A percentile compares a stretch with the other conserved stretches of the same genome.
These are phyloP conservation scores for Somion occarium DNA, from an alignment of 1,284 basidiomycete species.

Conservation along the genomic window DNA sequence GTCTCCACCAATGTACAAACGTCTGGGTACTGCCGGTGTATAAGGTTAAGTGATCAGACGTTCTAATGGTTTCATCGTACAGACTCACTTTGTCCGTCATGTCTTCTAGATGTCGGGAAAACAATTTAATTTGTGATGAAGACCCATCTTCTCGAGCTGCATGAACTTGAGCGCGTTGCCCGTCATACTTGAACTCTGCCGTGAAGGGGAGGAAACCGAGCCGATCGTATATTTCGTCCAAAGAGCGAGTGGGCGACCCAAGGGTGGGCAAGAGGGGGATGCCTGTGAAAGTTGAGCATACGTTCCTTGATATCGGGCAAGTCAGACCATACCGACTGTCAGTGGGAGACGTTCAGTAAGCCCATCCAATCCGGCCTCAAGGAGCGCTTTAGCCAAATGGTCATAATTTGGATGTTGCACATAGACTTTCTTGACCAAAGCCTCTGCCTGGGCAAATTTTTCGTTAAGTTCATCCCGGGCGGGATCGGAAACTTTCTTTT, in stretches of 20 bases:
- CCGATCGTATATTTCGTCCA: slow-evolving; percentile 79
- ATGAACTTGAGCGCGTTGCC: slow-evolving; percentile 87
- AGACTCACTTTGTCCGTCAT: slow-evolving; percentile 78
- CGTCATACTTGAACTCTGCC: slow-evolving; percentile 93
- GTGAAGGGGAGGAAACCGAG: slow-evolving; percentile 72
- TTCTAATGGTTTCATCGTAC: slow-evolving; percentile 5
- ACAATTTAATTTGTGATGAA: slow-evolving; percentile 60
- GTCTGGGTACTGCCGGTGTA: slow-evolving; percentile 82
- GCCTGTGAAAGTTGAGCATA: slow-evolving; percentile 33
- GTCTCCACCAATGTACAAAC: slow-evolving; percentile 55
- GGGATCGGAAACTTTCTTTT: slow-evolving; percentile 41
- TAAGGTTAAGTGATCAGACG: slow-evolving; percentile 17
- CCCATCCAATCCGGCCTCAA: slow-evolving; percentile 56
- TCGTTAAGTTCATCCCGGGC: slow-evolving; percentile 41
- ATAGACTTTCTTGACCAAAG: slow-evolving; percentile 70
- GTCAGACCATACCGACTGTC: slow-evolving; percentile 57
- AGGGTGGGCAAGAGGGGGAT: slow-evolving; percentile 69
- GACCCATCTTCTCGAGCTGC: slow-evolving; percentile 41
- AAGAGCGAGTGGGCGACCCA: slow-evolving; percentile 81
- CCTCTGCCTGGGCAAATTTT: slow-evolving; percentile 54
- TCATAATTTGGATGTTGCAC: slow-evolving; percentile 89
- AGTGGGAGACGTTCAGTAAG: slow-evolving; percentile 68
- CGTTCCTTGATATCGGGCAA: slow-evolving; percentile 26
- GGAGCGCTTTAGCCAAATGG: slow-evolving; percentile 66
- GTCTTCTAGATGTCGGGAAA: slow-evolving; percentile 88